A percentile compares a stretch with the other conserved stretches of the same genome.
phyloP scores from a whole-genome alignment of 805 yeast species.

The Saccharomycopsis javanensis region DNA sequence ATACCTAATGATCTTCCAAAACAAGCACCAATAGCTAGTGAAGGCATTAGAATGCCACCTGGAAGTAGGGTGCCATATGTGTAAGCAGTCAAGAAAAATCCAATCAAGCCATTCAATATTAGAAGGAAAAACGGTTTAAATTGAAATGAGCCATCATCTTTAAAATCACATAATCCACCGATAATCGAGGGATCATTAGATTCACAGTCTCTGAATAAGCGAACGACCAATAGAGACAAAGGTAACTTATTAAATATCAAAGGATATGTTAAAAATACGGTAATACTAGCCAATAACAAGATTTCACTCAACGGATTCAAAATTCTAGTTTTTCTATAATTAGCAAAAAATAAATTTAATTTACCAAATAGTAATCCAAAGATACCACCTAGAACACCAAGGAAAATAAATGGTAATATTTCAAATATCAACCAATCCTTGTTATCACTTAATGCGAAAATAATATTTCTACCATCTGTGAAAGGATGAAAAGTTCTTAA shows the following conservation, averaged over 20 bases:
- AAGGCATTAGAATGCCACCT: slow-evolving; percentile 59
- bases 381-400: slow-evolving; percentile 64
- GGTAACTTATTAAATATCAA: slow-evolving; percentile 44
- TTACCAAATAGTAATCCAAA: slow-evolving; percentile 47
- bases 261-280: slow-evolving; percentile 50
- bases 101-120: slow-evolving; percentile 36
- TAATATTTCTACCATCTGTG: slow-evolving; percentile 38
- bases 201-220: slow-evolving; percentile 60
- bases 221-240: slow-evolving; percentile 40
- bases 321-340: slow-evolving; percentile 22
- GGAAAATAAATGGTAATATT: slow-evolving; percentile 55
- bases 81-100: slow-evolving; percentile 52
- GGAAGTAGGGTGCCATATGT: slow-evolving; percentile 63
- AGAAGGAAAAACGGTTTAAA: slow-evolving; percentile 23
- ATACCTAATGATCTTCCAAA: slow-evolving; percentile 49
- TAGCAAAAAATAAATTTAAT: slow-evolving; percentile 38
- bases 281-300: slow-evolving; percentile 35
- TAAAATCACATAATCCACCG: slow-evolving; percentile 24
- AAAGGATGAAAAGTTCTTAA: slow-evolving; percentile 40
- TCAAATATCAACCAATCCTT: slow-evolving; percentile 68
- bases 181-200: slow-evolving; percentile 20
- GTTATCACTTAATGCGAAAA: slow-evolving; percentile 58
- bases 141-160: slow-evolving; percentile 14
- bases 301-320: slow-evolving; percentile 36
- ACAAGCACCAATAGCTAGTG: slow-evolving; percentile 52